Conservation (phyloP, 352 stramenopile species). For the Plasmopara viticola region DNA sequence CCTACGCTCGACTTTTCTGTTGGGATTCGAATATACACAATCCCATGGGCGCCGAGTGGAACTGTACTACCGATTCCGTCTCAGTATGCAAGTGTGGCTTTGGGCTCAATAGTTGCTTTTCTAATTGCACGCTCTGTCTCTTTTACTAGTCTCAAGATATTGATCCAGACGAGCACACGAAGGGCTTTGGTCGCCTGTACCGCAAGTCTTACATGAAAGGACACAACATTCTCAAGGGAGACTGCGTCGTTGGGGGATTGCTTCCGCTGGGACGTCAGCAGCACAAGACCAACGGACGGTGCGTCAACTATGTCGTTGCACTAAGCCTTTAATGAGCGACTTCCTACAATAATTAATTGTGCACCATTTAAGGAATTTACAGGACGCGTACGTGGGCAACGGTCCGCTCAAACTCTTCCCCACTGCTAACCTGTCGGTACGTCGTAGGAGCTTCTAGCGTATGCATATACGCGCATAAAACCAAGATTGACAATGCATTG, state of each 20-base stretch:
- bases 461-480: neutral
- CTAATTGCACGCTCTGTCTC: neutral
- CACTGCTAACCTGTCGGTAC: conserved; percentile 54
- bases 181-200: conserved; percentile 69
- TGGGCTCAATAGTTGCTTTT: neutral
- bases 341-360: neutral
- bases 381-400: conserved; percentile 68
- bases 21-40: conserved; percentile 65
- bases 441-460: neutral
- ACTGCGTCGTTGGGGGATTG: conserved; percentile 66
- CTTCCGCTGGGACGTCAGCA: conserved; percentile 72
- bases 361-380: conserved; percentile 37
- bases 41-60: conserved; percentile 68
- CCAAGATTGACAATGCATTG: neutral
- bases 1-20: conserved; percentile 71
- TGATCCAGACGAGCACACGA: conserved; percentile 30
- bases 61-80: conserved; percentile 63
- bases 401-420: conserved; percentile 66
- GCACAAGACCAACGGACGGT: conserved; percentile 70
- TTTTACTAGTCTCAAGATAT: conserved; percentile 65
- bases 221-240: conserved; percentile 70
- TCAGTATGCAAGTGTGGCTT: conserved; percentile 34
- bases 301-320: conserved; percentile 4
- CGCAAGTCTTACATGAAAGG: conserved; percentile 70
- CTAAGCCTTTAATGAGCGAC: too few species aligned